phyloP scores from a whole-genome alignment of 1,284 basidiomycete genomes.

The Neolentinus lepideus region DNA sequence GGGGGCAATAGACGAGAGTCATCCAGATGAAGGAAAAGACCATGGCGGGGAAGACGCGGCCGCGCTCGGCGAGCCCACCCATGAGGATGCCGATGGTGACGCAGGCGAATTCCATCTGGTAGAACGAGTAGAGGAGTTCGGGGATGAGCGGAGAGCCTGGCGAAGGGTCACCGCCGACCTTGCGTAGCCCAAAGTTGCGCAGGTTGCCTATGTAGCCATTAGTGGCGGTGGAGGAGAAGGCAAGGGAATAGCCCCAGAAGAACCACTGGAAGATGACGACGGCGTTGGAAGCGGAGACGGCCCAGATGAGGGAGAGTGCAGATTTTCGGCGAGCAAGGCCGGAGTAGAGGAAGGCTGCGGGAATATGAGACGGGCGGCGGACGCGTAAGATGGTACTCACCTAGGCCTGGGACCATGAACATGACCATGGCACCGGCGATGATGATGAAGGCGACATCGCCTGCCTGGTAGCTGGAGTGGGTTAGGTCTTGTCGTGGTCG shows the following conservation, averaged over 20 bases:
- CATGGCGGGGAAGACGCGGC: conserved; percentile 83
- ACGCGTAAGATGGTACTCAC: conserved; percentile 24
- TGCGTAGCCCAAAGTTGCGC: conserved; percentile 57
- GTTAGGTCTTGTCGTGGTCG: conserved; percentile 11
- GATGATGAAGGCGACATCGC: conserved; percentile 75
- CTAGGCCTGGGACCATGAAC: conserved; percentile 75
- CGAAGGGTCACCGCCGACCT: conserved; percentile 73
- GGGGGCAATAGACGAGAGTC: conserved; percentile 78
- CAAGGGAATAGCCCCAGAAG: conserved; percentile 81
- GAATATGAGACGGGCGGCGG: conserved; percentile 5
- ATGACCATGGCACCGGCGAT: conserved; percentile 75
- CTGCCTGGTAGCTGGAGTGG: conserved; percentile 45
- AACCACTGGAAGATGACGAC: conserved; percentile 89
- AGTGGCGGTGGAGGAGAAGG: conserved; percentile 71
- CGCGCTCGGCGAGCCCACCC: conserved; percentile 85
- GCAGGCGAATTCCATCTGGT: conserved; percentile 85
- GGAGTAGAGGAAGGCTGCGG: conserved; percentile 77
- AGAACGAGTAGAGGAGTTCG: conserved; percentile 75
- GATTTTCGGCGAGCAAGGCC: conserved; percentile 77
- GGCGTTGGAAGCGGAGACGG: conserved; percentile 63
- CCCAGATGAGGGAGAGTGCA: conserved; percentile 64
- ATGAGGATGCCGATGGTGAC: conserved; percentile 73
- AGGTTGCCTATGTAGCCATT: conserved; percentile 81
- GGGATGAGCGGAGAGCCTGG: conserved; percentile 70
- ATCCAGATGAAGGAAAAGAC: conserved; percentile 85